Conservation (phyloP, 148 eudicot species). For the Dianthus caryophyllus region DNA sequence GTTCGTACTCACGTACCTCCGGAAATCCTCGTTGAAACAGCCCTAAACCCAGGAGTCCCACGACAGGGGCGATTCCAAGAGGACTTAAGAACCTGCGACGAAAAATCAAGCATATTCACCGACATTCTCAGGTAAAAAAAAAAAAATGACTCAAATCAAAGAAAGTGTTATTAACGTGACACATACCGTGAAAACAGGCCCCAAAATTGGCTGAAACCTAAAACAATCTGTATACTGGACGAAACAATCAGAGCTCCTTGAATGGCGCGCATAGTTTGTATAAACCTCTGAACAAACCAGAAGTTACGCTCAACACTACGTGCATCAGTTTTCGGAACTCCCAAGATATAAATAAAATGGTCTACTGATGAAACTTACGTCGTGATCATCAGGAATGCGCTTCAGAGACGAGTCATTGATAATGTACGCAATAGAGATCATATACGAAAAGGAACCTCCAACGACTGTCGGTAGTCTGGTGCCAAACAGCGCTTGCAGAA, state of each 20-base stretch:
- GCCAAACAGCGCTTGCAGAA: slow-evolving; percentile 92
- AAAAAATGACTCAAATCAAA: too few relatives aligned
- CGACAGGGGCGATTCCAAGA: slow-evolving; percentile 99
- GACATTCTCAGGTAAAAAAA: background rate
- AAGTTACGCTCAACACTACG: too few relatives aligned
- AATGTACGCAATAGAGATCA: slow-evolving; percentile 78
- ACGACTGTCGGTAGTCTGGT: slow-evolving; percentile 93
- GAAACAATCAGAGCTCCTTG: slow-evolving; percentile 96
- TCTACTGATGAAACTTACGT: slow-evolving; percentile 44
- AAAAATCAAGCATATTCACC: slow-evolving; percentile 4
- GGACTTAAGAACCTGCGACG: slow-evolving; percentile 90
- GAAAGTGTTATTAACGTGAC: too few relatives aligned
- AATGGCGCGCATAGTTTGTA: slow-evolving; percentile 95
- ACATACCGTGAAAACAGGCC: slow-evolving; percentile 92
- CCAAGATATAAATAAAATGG: too few relatives aligned
- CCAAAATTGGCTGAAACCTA: slow-evolving; percentile 99
- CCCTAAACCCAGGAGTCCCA: slow-evolving; percentile 95
- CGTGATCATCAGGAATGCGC: slow-evolving; percentile 63
- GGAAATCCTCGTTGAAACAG: slow-evolving; percentile 92
- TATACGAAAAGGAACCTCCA: slow-evolving; percentile 90
- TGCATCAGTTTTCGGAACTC: too few relatives aligned
- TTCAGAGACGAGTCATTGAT: slow-evolving; percentile 80
- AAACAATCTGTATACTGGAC: slow-evolving; percentile 77
- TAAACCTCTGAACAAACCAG: slow-evolving; percentile 83
- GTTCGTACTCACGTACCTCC: slow-evolving; percentile 61